Evolutionary conservation across 805 yeast genomes (phyloP), one percentile per base, ranked within the genome.

Genomic region (Wickerhamiella australiensis): DNA sequence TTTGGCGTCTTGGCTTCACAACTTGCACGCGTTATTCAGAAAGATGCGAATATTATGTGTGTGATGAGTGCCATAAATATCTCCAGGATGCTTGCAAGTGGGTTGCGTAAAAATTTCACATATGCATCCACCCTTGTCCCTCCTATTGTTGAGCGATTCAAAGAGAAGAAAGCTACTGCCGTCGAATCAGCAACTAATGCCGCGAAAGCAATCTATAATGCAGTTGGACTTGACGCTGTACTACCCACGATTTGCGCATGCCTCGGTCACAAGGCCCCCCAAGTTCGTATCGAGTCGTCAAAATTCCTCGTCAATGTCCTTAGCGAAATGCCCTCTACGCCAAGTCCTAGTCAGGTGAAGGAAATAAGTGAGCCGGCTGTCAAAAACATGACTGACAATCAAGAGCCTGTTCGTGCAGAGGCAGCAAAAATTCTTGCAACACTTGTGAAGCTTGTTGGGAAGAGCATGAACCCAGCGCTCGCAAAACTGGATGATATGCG

Each of bases 41-140:
- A 79, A 59, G 98, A 92, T 66, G 94, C 88, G 4, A 92, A 92
- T 61, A 74, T 87, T 48, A 87, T 82, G 65, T 95, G 85, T 12
- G 95, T 84, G 0, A 80, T 83, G 13, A 59, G 81, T 26, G 85
- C 96, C 0, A 82, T 94, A 1, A 77, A 77, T 50, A 77, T 82
- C 42, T 66, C 80, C 17, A 77, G 73, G 49, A 64, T 65, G 26
- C 62, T 90, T 29, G 83, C 85, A 1, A 72, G 71, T 26, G 95
- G 94, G 1, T 68, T 92, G 43, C 56, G 62, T 1, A 15, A 25
- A 5, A 69, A 67, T 4, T 85, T 85, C 59, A 71, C 68, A 20
- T 82, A 82, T 61, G 73, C 69, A 41, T 52, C 68, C 0, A 57
- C 72, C 1, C 73, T 85, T 1, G 67, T 85, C 22, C 64, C 67